A percentile compares a stretch with the other conserved stretches of the same genome.
phyloP scores from a whole-genome alignment of 2,329 filamentous ascomycete genomes.

The Blastomyces gilchristii region DNA sequence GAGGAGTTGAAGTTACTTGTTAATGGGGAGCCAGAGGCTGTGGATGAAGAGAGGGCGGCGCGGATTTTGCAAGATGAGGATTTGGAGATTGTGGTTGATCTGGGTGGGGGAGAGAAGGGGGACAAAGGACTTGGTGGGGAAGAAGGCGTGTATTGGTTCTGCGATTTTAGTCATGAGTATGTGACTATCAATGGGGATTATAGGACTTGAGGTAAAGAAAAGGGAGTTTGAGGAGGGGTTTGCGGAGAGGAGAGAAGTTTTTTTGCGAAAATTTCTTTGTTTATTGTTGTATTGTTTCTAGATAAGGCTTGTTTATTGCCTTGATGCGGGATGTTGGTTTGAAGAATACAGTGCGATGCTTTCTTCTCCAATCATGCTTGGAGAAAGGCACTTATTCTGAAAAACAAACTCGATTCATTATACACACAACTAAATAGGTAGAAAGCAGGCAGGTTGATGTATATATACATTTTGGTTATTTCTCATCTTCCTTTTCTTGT shows the following conservation, averaged over 20 bases:
- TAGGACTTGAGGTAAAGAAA: conserved; percentile 41
- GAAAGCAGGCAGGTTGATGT: neutral
- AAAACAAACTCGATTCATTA: neutral
- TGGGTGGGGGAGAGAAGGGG: conserved; percentile 43
- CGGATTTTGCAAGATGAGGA: conserved; percentile 53
- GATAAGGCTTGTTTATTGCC: neutral
- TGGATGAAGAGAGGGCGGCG: conserved; percentile 51
- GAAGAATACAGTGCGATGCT: neutral
- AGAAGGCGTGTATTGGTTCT: conserved; percentile 54
- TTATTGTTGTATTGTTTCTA: neutral
- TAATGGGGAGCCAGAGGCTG: conserved; percentile 50
- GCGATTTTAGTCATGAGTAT: conserved; percentile 60
- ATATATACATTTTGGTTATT: conserved; percentile 1
- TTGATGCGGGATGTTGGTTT: neutral
- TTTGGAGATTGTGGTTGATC: conserved; percentile 50
- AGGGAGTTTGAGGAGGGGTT: too few species aligned
- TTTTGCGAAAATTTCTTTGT: neutral
- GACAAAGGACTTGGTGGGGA: conserved; percentile 34
- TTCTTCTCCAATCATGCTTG: neutral
- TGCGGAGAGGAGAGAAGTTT: neutral
- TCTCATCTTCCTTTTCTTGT: neutral
- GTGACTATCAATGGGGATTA: conserved; percentile 61
- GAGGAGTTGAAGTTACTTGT: conserved; percentile 49
- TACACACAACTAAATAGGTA: conserved; percentile 1
- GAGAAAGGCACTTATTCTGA: neutral